phyloP scores from a whole-genome alignment of 73 alveolate species.

The Tetrahymena thermophila region DNA sequence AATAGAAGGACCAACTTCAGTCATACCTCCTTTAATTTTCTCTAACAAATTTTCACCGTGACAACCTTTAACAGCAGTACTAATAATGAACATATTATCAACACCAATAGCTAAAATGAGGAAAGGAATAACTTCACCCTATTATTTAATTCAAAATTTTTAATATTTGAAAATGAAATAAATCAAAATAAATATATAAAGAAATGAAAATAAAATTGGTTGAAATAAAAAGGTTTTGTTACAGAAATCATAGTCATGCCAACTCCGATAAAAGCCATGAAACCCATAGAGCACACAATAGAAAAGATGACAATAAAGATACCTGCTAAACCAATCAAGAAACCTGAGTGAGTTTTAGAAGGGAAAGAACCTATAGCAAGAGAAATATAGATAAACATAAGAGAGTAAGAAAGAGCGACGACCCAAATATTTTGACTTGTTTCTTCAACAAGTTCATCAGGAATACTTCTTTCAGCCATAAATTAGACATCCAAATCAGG shows the following conservation, averaged over 20 bases:
- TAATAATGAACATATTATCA: slow-evolving; percentile 91
- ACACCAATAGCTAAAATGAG: slow-evolving; percentile 90
- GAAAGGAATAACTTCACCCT: slow-evolving; percentile 87
- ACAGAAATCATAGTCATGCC: slow-evolving; percentile 77
- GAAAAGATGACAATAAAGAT: slow-evolving; percentile 70
- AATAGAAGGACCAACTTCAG: slow-evolving; percentile 86
- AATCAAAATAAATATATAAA: no score
- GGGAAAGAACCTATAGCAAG: slow-evolving; percentile 92
- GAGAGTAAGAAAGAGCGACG: slow-evolving; percentile 64
- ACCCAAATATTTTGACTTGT: slow-evolving; percentile 62
- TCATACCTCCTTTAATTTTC: slow-evolving; percentile 67
- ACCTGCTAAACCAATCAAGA: slow-evolving; percentile 84
- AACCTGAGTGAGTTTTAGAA: slow-evolving; percentile 66
- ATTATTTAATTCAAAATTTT: background rate
- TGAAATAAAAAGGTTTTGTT: background rate
- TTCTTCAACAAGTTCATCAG: slow-evolving; percentile 81
- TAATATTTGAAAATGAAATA: no score
- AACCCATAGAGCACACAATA: slow-evolving; percentile 70
- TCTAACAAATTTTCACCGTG: slow-evolving; percentile 58
- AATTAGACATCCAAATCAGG: slow-evolving; percentile 54
- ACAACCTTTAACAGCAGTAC: slow-evolving; percentile 58
- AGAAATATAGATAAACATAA: slow-evolving; percentile 86
- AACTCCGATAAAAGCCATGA: slow-evolving; percentile 63
- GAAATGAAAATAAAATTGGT: background rate
- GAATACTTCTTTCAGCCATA: slow-evolving; percentile 83